These are phyloP conservation scores for Calocera cornea DNA, from an alignment of 768 basidiomycete species.

Conservation along the genomic window DNA sequence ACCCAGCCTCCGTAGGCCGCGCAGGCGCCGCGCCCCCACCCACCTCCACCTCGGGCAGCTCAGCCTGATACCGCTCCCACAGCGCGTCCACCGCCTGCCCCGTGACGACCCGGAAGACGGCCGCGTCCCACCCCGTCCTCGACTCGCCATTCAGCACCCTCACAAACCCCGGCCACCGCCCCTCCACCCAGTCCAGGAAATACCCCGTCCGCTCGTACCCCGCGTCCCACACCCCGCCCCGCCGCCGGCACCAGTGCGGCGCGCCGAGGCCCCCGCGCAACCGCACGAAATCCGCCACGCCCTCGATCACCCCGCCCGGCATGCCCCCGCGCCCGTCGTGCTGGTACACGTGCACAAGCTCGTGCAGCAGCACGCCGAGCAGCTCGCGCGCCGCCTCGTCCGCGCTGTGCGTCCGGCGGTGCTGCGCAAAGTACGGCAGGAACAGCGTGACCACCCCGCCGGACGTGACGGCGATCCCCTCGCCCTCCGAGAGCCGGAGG, in stretches of 20 bases:
- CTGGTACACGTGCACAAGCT: background rate
- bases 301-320: background rate
- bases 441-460: background rate
- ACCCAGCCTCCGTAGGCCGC: background rate
- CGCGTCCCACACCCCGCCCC: conserved; percentile 45
- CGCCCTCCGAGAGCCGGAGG: background rate
- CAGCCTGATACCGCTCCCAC: conserved; percentile 39
- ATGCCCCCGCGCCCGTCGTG: background rate
- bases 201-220: conserved; percentile 64
- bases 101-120: conserved; percentile 39
- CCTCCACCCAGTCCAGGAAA: conserved; percentile 50
- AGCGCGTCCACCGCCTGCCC: conserved; percentile 41
- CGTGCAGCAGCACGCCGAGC: background rate
- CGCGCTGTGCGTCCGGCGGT: background rate
- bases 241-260: conserved; percentile 51
- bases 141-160: conserved; percentile 44
- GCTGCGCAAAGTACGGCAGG: background rate
- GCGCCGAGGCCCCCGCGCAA: conserved; percentile 43
- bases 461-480: background rate
- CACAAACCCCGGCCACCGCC: conserved; percentile 39
- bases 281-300: conserved; percentile 51
- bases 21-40: background rate
- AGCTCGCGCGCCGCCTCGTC: background rate
- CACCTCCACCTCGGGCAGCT: no score
- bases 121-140: conserved; percentile 36